Base-by-base conservation (phyloP, 352 stramenopile species). In the Aphanomyces invadans region DNA sequence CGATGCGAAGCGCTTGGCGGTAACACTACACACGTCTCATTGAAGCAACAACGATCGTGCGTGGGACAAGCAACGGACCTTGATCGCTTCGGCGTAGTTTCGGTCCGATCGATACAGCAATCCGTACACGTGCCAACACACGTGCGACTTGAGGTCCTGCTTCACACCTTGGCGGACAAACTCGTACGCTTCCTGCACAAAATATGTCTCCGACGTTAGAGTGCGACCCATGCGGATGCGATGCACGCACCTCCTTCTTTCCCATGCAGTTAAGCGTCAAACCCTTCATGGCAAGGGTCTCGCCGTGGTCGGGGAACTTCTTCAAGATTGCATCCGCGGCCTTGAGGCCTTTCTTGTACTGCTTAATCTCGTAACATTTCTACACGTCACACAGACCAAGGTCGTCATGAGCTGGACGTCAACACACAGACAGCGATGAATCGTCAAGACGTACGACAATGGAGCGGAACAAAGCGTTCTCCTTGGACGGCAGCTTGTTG, bases 341-440 rank as follows among this genome's bases (percentile, higher is more conserved):
- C 71, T 99, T 99, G 3, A 99, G 75, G 3, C 92, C 95, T 72
- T 99, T 99, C 78, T 99, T 99, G 86, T 99, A 99, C 73, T 98
- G 90, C 76, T 99, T 99, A 45, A 83, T 87, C 78, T 99, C 96
- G 76, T 99, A 99, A 72, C 94, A 95, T 89, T 98, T 98, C 80
- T 90, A 71, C 26, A 11, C n/a, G 5, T 31, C 33, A 60, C 29
- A 17, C 70, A 44, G 26, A 48, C 5, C 9, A 39, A 53, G 17
- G 5, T 44, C 28, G 36, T 42, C 36, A 42, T 42, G 36, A 53
- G 11, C 23, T 62, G 56, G n/a, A 10, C 46, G 21, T 31, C n/a
- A 23, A 23, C n/a, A n/a, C 1, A 11, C 19, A 61, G 53, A 4
- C 12, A 31, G 2, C 17, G 4, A 32, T 11, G 23, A 26, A 17